Base-by-base conservation (phyloP, 306 rosid genomes). In the Alnus rubra region DNA sequence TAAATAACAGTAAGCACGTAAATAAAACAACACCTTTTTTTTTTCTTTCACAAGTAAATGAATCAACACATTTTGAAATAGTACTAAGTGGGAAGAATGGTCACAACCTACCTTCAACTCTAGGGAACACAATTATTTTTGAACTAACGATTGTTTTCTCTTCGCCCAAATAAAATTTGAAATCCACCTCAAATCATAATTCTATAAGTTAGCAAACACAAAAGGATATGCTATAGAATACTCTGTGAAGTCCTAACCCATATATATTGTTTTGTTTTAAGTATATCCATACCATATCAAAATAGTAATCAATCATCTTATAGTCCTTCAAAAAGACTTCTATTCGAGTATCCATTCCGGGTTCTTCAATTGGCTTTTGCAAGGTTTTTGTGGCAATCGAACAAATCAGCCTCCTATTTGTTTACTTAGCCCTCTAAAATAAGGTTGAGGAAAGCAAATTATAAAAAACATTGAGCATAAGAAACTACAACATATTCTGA, bases 251-350 rank as follows among this genome's bases (percentile, higher is more conserved):
- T 50, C 11, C 42, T 74, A 77, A 81, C 68, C 48, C 69, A 47
- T 73, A 88, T 23, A 23, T 19, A 63, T 62, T 74, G 72, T 58
- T 58, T 75, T 74, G 74, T 64, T 72, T 74, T 62, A 55, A 3
- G 16, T 58, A 73, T 74, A 76, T 78, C 45, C 79, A 45, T 84
- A 93, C 98, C 81, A 86, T 82, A 52, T 95, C 98, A 82, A 95
- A 93, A 86, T 91, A 93, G 88, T 93, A 90, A 88, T 95, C 93
- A 18, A 98, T 97, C 92, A 30, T 88, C 83, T 91, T 88, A 83
- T 95, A 95, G 75, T 95, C 96, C 86, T 91, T 93, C 87, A 95
- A 89, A 86, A 93, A 90, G 70, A 95, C 91, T 88, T 95, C 98
- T 53, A 78, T 95, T 19, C 96, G 99, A 23, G 82, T 1, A 80